These are phyloP conservation scores for Kwoniella newhampshirensis DNA, from an alignment of 768 basidiomycete species.

Conservation along the genomic window DNA sequence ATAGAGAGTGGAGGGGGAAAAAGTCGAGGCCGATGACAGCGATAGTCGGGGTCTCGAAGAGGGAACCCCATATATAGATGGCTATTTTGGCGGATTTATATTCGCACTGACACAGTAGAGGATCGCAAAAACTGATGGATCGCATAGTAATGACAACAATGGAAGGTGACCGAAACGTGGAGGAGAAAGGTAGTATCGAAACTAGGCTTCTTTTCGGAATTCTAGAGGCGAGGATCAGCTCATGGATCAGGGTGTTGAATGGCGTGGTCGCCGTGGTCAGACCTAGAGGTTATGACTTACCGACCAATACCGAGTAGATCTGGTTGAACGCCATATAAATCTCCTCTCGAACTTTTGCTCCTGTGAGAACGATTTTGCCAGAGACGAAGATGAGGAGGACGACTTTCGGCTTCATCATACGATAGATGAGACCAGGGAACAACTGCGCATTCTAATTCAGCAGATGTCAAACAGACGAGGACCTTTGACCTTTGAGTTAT, in stretches of 20 bases:
- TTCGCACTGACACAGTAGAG: too few species aligned
- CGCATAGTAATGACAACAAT: background rate
- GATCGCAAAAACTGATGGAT: background rate
- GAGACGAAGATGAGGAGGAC: constrained; percentile 98
- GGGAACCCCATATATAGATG: too few species aligned
- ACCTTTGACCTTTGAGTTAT: background rate
- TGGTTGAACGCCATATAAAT: constrained; percentile 99
- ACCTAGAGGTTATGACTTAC: constrained; percentile 31
- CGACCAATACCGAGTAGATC: constrained; percentile 89
- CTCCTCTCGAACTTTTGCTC: constrained; percentile 99
- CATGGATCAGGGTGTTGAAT: background rate
- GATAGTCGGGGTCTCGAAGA: too few species aligned
- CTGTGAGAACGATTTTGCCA: constrained; percentile 97
- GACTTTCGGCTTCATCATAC: constrained; percentile 99
- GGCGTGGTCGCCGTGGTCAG: background rate
- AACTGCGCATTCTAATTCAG: constrained; percentile 59
- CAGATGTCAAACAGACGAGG: too few species aligned
- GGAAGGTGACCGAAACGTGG: background rate
- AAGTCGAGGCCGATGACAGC: too few species aligned
- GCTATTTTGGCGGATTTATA: too few species aligned
- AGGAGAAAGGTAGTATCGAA: background rate
- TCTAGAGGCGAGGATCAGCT: constrained; percentile 20
- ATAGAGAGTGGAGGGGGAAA: too few species aligned
- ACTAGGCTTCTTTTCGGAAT: constrained; percentile 46
- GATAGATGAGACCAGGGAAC: constrained; percentile 98